Evolutionary conservation across 2,329 filamentous ascomycete genomes (phyloP), one percentile per base, ranked within the genome.

Genomic region (Penicillium thymicola): DNA sequence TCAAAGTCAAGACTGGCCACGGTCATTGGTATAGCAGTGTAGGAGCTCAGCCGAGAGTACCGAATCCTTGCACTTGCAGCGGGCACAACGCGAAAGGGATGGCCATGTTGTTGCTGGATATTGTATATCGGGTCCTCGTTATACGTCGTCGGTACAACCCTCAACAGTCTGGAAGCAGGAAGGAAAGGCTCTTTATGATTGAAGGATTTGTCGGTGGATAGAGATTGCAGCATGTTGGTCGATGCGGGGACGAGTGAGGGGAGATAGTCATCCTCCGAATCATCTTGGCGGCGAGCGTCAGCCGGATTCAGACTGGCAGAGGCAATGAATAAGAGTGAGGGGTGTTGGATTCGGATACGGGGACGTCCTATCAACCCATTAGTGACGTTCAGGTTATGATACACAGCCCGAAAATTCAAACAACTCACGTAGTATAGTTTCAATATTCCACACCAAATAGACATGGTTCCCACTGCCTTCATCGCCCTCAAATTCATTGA

Each of bases 1-100:
- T 85, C 82, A 42, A 85, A 74, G 62, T 84, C 81, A 13, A 85
- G 70, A 30, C 79, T 80, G 9, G 81, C 80, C 49, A 84, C 74
- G 1, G 81, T 77, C 9, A 77, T 78, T 9, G 81, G 68, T 13
- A 76, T 68, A 18, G 75, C 67, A 23, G 75, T 76, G 34, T 71
- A 75, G 2, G 74, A 70, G 54, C 74, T 76, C 21, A 82, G 57
- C 53, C 77, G 77, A 10, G 81, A 80, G 64, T 84, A 85, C 36
- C 81, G 75, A 52, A 85, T 77, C 42, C 81, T 77, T 63, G 82
- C 82, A 62, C 82, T 81, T 13, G 84, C 72, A 13, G 82, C 81
- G 25, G 82, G 81, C 7, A 83, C 75, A 28, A 82, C 76, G 37
- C 81, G 80, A 57, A 83, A 82, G 1, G 82, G 75, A 50, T 79